Percentiles rank a stretch among this genome's conserved stretches.
Conservation (phyloP, 805 yeast genomes). For the Lipomyces sp. region DNA sequence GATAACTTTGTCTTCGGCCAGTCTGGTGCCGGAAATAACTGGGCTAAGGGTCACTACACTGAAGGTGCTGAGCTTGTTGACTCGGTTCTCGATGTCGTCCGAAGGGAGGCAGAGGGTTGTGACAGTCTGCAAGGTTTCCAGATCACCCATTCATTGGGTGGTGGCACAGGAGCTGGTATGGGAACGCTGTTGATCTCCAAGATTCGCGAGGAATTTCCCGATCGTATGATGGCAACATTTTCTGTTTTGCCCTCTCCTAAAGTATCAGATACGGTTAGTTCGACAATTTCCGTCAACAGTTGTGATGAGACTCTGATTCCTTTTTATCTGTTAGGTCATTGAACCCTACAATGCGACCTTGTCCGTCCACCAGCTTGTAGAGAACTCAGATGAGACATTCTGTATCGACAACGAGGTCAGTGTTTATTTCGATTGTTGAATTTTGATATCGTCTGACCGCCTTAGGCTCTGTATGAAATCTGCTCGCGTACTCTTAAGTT, state of each 20-base stretch:
- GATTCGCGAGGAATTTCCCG: constrained; percentile 90
- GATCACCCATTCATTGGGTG: constrained; percentile 76
- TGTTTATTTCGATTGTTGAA: background rate
- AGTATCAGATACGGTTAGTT: constrained; percentile 71
- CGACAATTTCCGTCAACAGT: background rate
- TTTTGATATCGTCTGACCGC: background rate
- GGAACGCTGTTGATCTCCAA: constrained; percentile 84
- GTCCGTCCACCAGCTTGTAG: constrained; percentile 89
- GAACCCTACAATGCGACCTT: constrained; percentile 94
- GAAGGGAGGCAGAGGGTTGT: constrained; percentile 93
- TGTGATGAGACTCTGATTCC: background rate
- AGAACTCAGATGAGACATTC: constrained; percentile 88
- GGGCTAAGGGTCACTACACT: constrained; percentile 97
- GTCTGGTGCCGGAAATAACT: constrained; percentile 91
- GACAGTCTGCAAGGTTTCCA: constrained; percentile 96
- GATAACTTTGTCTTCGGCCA: constrained; percentile 88
- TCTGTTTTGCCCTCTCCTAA: constrained; percentile 94
- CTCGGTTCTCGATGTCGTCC: constrained; percentile 82
- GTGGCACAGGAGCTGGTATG: constrained; percentile 98
- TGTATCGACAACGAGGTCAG: constrained; percentile 80
- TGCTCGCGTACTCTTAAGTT: constrained; percentile 82
- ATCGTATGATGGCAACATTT: constrained; percentile 95
- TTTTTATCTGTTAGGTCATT: constrained; percentile 43
- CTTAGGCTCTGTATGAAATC: constrained; percentile 75
- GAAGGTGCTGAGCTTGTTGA: constrained; percentile 96